A percentile compares a stretch with the other conserved stretches of the same genome.
These are phyloP conservation scores for Eimeria sp. DNA, from an alignment of 169 alveolate genomes.

Conservation along the genomic window DNA sequence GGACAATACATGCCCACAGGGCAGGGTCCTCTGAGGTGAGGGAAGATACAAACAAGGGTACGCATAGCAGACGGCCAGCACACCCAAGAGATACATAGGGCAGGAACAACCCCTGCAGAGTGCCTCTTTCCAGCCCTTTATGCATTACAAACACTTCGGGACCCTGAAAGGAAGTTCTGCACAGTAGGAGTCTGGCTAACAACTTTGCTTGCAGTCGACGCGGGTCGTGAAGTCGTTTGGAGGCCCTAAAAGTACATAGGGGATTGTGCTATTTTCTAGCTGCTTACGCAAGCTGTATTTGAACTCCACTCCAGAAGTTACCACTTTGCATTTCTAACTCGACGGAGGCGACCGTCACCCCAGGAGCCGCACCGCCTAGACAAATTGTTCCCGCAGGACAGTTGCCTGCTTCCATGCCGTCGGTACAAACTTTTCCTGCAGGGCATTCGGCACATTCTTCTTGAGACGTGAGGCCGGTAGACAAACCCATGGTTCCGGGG, in stretches of 20 bases:
- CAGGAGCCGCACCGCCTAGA: conserved; percentile 49
- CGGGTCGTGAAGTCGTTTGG: background rate
- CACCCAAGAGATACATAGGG: background rate
- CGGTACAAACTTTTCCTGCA: conserved; percentile 52
- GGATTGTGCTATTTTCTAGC: background rate
- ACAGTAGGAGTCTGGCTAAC: background rate
- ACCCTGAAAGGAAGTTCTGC: background rate
- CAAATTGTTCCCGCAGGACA: conserved; percentile 74
- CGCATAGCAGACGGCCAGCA: background rate
- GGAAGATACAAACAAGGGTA: background rate
- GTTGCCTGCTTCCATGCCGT: background rate
- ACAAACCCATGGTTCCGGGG: conserved; percentile 8
- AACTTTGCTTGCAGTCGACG: background rate
- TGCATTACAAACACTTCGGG: background rate
- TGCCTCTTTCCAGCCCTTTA: background rate
- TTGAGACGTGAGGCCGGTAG: conserved; percentile 28
- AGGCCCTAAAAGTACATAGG: background rate
- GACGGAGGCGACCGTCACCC: background rate
- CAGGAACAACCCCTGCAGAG: background rate
- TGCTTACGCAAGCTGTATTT: conserved; percentile 44
- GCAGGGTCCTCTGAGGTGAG: conserved; percentile 44
- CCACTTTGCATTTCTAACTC: background rate
- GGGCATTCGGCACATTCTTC: conserved; percentile 76
- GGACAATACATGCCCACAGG: conserved; percentile 56
- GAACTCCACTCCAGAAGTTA: conserved; percentile 32